Percentiles rank a stretch among this genome's conserved stretches.
These are phyloP conservation scores for Helminthosporium solani DNA, from an alignment of 2,329 filamentous ascomycete species.

Conservation along the genomic window DNA sequence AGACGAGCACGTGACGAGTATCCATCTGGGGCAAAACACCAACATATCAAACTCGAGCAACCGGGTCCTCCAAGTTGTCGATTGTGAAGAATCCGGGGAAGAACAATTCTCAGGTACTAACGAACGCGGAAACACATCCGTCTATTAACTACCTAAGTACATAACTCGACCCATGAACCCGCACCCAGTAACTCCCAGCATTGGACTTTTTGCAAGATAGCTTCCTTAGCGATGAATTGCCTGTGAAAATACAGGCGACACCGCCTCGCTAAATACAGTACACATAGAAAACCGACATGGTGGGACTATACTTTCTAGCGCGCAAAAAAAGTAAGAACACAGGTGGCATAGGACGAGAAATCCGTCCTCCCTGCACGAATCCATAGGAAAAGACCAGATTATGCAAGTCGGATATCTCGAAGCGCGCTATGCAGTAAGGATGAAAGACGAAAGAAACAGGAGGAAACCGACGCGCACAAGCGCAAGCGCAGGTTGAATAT, in stretches of 20 bases:
- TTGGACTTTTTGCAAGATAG: slow-evolving; percentile 38
- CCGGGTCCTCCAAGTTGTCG: no score
- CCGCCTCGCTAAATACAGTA: slow-evolving; percentile 36
- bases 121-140: slow-evolving; percentile 3
- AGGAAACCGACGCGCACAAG: slow-evolving; percentile 18
- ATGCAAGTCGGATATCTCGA: slow-evolving; percentile 48
- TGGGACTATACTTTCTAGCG: not conserved
- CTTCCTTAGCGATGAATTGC: slow-evolving; percentile 36
- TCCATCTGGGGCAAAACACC: no score
- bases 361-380: slow-evolving; percentile 45
- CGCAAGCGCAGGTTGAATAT: slow-evolving; percentile 15
- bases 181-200: slow-evolving; percentile 6
- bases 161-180: not conserved
- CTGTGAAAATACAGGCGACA: slow-evolving; percentile 11
- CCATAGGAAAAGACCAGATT: slow-evolving; percentile 27
- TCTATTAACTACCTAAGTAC: slow-evolving; percentile 10
- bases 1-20: not conserved
- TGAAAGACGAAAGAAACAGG: slow-evolving; percentile 20
- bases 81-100: no score
- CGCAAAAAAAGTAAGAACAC: not conserved
- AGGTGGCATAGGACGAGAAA: slow-evolving; percentile 29
- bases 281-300: slow-evolving; percentile 13
- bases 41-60: no score
- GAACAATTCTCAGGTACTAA: no score
- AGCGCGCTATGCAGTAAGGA: slow-evolving; percentile 36